Evolutionary conservation across 1,284 basidiomycete genomes (phyloP).

Genomic region (Prillingera fragicola): DNA sequence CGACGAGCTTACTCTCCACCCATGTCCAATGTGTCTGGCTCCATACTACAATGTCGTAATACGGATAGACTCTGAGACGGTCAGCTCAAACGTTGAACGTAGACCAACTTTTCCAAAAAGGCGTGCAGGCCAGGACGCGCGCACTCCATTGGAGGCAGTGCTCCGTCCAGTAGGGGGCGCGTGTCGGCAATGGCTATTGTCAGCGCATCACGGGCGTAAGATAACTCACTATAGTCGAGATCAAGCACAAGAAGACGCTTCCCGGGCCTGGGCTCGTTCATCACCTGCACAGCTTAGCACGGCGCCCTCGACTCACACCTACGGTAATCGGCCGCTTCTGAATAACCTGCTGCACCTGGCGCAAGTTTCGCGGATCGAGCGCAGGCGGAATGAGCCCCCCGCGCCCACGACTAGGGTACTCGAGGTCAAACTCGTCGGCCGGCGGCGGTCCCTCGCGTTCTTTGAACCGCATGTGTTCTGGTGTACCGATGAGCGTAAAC

Average conservation of each 20-base stretch:
- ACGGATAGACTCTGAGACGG: constrained; percentile 60
- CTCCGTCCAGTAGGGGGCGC: constrained; percentile 69
- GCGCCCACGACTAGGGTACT: constrained; percentile 57
- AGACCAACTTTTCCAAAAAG: constrained; percentile 55
- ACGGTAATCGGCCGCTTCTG: constrained; percentile 55
- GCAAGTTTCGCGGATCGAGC: constrained; percentile 67
- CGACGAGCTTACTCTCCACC: constrained; percentile 83
- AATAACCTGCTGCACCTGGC: constrained; percentile 69
- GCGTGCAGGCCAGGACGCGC: constrained; percentile 76
- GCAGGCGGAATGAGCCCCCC: constrained; percentile 58
- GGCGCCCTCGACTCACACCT: constrained; percentile 4
- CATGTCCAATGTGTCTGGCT: constrained; percentile 77
- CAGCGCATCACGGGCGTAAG: no score
- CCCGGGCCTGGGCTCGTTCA: constrained; percentile 66
- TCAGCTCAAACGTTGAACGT: no score
- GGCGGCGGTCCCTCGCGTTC: constrained; percentile 52
- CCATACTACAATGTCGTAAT: constrained; percentile 84
- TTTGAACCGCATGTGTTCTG: constrained; percentile 73
- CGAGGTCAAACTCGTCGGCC: constrained; percentile 68
- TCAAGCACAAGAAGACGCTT: constrained; percentile 79
- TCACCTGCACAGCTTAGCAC: constrained; percentile 52
- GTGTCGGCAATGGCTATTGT: constrained; percentile 69
- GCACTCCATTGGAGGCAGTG: constrained; percentile 69
- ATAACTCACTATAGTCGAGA: constrained; percentile 72
- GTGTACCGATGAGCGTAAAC: constrained; percentile 75